Evolutionary conservation across 768 basidiomycete species (phyloP).

Genomic region (Podaxis mareebaensis): DNA sequence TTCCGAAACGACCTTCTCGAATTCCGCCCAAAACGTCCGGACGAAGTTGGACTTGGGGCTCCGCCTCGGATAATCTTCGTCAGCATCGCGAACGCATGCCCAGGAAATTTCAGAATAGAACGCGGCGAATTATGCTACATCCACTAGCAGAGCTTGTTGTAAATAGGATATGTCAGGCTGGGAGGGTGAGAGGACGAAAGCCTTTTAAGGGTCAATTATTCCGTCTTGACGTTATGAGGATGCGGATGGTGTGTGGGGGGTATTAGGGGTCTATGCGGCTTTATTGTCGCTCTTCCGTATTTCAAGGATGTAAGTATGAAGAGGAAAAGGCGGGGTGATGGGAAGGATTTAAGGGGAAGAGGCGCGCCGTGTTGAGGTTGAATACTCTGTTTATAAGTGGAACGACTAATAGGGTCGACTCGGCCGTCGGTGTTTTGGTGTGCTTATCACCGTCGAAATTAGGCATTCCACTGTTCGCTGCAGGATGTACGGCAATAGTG

Average conservation of each 20-base stretch:
- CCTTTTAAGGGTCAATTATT: conserved; percentile 10
- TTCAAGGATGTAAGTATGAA: background rate
- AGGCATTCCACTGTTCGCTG: background rate
- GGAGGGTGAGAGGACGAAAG: conserved; percentile 9
- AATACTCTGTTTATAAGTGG: background rate
- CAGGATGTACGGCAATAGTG: background rate
- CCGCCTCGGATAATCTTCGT: conserved; percentile 1
- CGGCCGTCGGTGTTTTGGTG: conserved; percentile 1
- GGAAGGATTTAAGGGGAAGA: background rate
- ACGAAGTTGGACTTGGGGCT: background rate
- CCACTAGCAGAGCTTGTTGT: background rate
- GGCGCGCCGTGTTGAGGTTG: background rate
- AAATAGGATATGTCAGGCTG: background rate
- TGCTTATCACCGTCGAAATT: conserved; percentile 16
- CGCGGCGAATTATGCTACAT: background rate
- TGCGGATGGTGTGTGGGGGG: background rate
- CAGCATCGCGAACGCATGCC: background rate
- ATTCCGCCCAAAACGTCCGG: too few relatives aligned
- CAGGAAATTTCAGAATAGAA: background rate
- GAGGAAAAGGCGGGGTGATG: background rate
- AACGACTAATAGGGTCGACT: background rate
- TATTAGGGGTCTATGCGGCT: background rate
- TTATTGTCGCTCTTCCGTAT: background rate
- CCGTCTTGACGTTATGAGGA: background rate
- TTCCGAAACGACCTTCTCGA: too few relatives aligned